Evolutionary conservation across 257 asterid genomes (phyloP).

Genomic region (Ehretia macrophylla): DNA sequence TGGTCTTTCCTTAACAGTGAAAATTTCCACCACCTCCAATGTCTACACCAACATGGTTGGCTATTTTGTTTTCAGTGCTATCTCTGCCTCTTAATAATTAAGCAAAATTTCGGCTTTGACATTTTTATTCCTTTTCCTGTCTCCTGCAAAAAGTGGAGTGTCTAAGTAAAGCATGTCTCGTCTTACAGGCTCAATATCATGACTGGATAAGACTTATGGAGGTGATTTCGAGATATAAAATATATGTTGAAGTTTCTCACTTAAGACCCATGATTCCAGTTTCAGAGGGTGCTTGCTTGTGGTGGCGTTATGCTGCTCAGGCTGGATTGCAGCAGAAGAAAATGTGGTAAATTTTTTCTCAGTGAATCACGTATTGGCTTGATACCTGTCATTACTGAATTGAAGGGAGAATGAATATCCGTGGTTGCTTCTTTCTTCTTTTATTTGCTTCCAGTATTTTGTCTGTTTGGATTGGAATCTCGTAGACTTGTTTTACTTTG

Average conservation of each 20-base stretch:
- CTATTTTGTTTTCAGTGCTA: too few species aligned
- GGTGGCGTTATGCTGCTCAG: conserved; percentile 99
- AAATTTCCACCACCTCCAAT: background rate
- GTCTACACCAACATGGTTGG: too few species aligned
- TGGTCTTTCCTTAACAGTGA: background rate
- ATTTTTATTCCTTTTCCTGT: background rate
- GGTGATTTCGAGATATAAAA: conserved; percentile 76
- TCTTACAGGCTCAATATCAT: conserved; percentile 88
- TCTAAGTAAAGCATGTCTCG: background rate
- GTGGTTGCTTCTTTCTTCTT: conserved; percentile 7
- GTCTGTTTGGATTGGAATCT: background rate
- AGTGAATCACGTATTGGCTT: background rate
- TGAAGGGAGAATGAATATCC: background rate
- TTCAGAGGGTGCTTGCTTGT: conserved; percentile 47
- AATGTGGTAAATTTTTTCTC: conserved; percentile 56
- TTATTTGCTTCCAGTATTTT: conserved; percentile 7
- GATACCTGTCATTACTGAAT: background rate
- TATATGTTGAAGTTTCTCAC: conserved; percentile 75
- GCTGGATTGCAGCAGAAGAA: conserved; percentile 85
- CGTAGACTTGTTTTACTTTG: background rate
- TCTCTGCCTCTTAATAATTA: too few species aligned
- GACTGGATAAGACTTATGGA: conserved; percentile 99
- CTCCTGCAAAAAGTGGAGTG: background rate
- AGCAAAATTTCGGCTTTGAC: too few species aligned
- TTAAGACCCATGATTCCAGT: conserved; percentile 83